phyloP scores from a whole-genome alignment of 2,329 filamentous ascomycete species.

The Fusarium anthophilum region DNA sequence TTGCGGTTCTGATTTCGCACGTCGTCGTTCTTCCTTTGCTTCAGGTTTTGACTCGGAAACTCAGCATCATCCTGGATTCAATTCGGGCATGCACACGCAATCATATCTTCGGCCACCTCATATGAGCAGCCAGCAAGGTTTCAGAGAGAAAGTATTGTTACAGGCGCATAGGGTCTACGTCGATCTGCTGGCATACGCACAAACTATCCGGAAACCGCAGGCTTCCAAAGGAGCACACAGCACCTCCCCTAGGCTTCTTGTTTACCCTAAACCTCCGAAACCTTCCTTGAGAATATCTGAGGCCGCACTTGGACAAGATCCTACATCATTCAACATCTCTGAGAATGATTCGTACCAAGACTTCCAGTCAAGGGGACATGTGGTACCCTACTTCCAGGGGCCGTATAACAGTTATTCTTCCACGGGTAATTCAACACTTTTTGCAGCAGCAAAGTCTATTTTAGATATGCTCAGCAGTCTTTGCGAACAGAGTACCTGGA shows the following conservation, averaged over 20 bases:
- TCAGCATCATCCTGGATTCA: conserved; percentile 8
- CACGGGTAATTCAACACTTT: conserved; percentile 49
- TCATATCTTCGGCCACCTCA: conserved; percentile 13
- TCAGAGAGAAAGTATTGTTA: conserved; percentile 73
- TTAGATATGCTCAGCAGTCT: conserved; percentile 77
- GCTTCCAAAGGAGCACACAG: conserved; percentile 51
- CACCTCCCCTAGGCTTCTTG: conserved; percentile 58
- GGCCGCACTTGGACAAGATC: conserved; percentile 1
- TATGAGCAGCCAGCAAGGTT: conserved; percentile 49
- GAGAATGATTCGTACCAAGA: conserved; percentile 18
- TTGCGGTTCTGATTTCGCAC: conserved; percentile 11
- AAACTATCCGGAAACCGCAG: conserved; percentile 64
- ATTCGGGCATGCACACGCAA: conserved; percentile 4
- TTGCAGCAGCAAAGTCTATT: conserved; percentile 69
- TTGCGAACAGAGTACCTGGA: conserved; percentile 83
- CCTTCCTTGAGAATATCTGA: conserved; percentile 30
- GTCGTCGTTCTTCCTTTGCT: conserved; percentile 18
- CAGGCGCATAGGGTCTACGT: conserved; percentile 79
- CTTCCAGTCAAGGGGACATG: conserved; percentile 21
- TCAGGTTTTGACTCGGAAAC: conserved; percentile 6
- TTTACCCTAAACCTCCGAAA: conserved; percentile 64
- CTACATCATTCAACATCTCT: neutral
- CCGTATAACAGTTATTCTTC: conserved; percentile 23
- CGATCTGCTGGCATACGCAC: conserved; percentile 72
- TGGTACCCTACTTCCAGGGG: conserved; percentile 12